Base-by-base conservation (phyloP, 441 rosid species). In the Corymbia citriodora region DNA sequence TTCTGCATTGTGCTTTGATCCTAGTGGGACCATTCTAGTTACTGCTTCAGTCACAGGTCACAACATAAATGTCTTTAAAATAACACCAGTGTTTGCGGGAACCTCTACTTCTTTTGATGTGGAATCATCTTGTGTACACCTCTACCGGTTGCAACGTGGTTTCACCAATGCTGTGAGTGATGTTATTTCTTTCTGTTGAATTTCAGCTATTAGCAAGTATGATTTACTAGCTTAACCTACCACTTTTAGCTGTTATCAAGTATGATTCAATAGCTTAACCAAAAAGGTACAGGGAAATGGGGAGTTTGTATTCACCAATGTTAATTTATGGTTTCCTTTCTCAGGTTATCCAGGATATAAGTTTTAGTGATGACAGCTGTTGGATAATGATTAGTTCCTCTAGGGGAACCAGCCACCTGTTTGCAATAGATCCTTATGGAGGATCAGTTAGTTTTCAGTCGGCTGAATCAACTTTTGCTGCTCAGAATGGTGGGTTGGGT, bases 11-110 rank as follows among this genome's bases (percentile, higher is more conserved):
- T 94, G 97, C 94, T 98, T 98, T 94, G 97, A 97, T 95, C 98
- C 98, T 90, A 96, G 98, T 49, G 99, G 99, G 93, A 95, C 93
- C 55, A 96, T 98, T 88, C 93, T 98, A 90, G 99, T 98, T 90
- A 95, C 99, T 79, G 98, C 99, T 82, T 98, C 99, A 17, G 95
- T 96, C 93, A 98, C 95, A 88, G 99, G 99, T 36, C 98, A 97
- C 93, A 98, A 94, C 93, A 96, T 98, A 65, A 97, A 98, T 89
- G 96, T 97, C 90, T 98, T 96, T 91, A 96, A 94, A 91, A 96
- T 98, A 91, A 94, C 95, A 95, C 99, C 99, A 49, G 95, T 92
- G 89, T 87, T 89, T 83, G 90, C 53, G 74, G 95, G 94, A 91
- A 91, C 92, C 92, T 89, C 94, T 48, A 90, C 95, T 48, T 88